Base-by-base conservation (phyloP, 2,329 filamentous ascomycete species). In the Epichloe scottii region DNA sequence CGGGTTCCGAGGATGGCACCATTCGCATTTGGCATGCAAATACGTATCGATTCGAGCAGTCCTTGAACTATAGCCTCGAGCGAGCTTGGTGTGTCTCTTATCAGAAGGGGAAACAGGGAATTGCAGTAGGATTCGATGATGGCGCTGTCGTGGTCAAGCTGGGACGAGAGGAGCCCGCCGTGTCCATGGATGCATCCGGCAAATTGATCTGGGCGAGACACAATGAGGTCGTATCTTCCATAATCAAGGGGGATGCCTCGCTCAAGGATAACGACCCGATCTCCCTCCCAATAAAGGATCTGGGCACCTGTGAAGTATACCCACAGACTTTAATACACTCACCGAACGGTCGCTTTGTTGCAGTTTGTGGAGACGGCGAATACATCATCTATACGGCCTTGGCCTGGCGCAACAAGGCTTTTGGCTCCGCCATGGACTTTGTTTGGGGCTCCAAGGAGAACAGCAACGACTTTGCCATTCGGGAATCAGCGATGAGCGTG, bases 11-110 rank as follows among this genome's bases (percentile, higher is more conserved):
- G 70, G 93, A 98, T 68, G 91, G 91, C 57, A 95, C 90, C 0
- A 84, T 98, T 65, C 94, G 95, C 70, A 90, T 98, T 68, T 98
- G 93, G 93, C 90, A 98, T 66, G 90, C 91, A 57, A 96, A 95
- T 64, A 98, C 93, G 49, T 97, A 97, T 70, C 80, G 93, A 58
- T 79, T 97, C 54, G 93, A 97, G 69, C 93, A 97, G 66, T 95
- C 90, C 0, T 74, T 98, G 55, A 96, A 89, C 72, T 98, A 98
- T 68, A 93, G 90, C 33, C 72, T 98, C 46, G 93, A 98, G 69
- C 81, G 93, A 62, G 93, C 91, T 51, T 98, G 93, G 93, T 97
- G 93, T 78, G 89, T 97, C 44, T 85, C 89, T 26, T 96, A 94
- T 64, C 93, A 98, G 67, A 86, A 89, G 66, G 90, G 90, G 57